Percentiles rank a stretch among this genome's conserved stretches.
Conservation (phyloP, 176 grass and related monocot species). For the Thalia dealbata region DNA sequence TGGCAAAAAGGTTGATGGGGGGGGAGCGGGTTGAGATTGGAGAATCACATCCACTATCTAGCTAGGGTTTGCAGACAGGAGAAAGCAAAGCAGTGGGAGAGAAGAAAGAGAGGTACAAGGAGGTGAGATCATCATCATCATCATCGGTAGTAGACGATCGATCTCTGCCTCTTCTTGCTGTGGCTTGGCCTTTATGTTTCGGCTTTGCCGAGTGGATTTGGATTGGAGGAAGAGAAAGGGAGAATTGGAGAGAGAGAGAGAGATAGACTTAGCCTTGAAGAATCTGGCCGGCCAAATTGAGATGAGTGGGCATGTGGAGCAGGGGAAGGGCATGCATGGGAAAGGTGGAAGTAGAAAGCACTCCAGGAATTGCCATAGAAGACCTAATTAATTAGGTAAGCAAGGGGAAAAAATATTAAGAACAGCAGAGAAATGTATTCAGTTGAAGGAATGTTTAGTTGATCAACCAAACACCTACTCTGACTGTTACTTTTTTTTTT, state of each 20-base stretch:
- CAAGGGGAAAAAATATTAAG: too few species aligned
- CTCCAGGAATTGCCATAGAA: not conserved
- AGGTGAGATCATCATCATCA: not conserved
- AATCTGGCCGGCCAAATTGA: not conserved
- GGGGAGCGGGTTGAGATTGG: constrained; percentile 71
- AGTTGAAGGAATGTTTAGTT: too few species aligned
- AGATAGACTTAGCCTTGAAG: not conserved
- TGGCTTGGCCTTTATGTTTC: not conserved
- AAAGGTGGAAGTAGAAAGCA: not conserved
- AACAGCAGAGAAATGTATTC: too few species aligned
- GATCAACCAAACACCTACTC: too few species aligned
- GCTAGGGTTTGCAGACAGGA: constrained; percentile 32
- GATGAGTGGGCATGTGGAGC: not conserved
- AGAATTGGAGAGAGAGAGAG: not conserved
- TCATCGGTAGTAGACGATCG: too few species aligned
- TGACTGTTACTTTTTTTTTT: too few species aligned
- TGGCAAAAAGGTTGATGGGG: constrained; percentile 41
- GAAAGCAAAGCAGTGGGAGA: constrained; percentile 30
- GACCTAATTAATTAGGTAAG: not conserved
- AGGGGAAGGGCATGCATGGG: not conserved
- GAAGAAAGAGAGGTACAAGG: not conserved
- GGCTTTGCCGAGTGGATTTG: not conserved
- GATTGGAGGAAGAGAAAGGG: not conserved
- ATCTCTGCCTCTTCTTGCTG: not conserved
- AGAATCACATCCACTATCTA: constrained; percentile 58